phyloP scores from a whole-genome alignment of 768 basidiomycete species.

The Auricularia heimuer region DNA sequence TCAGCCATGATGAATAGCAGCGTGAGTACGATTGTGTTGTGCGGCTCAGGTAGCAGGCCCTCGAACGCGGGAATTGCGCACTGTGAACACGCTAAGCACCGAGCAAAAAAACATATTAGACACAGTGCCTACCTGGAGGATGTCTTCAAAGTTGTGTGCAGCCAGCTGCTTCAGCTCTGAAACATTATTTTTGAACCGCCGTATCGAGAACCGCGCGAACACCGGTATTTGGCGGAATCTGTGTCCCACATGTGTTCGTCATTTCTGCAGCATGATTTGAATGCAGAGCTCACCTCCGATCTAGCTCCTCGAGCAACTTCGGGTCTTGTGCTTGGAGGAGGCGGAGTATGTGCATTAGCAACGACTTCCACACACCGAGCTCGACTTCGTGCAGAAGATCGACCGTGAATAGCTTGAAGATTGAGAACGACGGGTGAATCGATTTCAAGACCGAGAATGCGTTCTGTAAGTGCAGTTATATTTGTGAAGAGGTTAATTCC shows the following conservation, averaged over 20 bases:
- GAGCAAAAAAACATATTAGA: no score
- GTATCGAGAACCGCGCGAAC: constrained; percentile 18
- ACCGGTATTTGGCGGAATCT: constrained; percentile 10
- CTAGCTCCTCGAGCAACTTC: not conserved
- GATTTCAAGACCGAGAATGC: constrained; percentile 18
- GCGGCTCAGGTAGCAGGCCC: constrained; percentile 18
- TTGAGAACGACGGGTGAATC: constrained; percentile 15
- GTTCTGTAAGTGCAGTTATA: constrained; percentile 15
- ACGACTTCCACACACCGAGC: constrained; percentile 24
- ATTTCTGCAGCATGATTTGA: no score
- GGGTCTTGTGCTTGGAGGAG: constrained; percentile 12
- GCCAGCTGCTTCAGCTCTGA: constrained; percentile 19
- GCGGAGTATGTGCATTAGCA: constrained; percentile 20
- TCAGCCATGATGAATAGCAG: constrained; percentile 24
- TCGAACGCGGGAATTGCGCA: constrained; percentile 28
- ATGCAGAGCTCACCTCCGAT: constrained; percentile 15
- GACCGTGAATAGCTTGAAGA: constrained; percentile 17
- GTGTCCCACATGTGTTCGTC: not conserved
- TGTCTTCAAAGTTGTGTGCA: constrained; percentile 18
- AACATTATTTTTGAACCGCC: constrained; percentile 13
- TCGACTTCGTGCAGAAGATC: constrained; percentile 27
- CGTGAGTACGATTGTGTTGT: constrained; percentile 20
- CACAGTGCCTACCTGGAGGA: constrained; percentile 14
- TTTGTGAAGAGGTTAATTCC: no score
- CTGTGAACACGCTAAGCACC: constrained; percentile 10